Evolutionary conservation across 768 basidiomycete species (phyloP).

Genomic region (Macrolepiota fuliginosa): DNA sequence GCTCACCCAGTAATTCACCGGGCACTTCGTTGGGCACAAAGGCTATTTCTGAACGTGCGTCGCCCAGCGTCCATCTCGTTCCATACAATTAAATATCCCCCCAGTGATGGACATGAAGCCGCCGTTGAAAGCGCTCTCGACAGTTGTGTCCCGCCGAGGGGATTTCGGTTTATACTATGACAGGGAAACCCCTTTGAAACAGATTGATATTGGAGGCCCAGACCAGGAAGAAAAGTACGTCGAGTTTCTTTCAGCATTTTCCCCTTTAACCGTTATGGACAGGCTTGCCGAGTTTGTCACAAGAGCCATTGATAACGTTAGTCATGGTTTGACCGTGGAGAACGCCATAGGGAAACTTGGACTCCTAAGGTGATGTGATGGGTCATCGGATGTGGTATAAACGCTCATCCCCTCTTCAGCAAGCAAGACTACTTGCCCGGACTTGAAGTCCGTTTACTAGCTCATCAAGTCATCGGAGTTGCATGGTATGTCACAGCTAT

Average conservation of each 20-base stretch:
- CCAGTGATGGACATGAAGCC: not conserved
- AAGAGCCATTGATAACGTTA: constrained; percentile 53
- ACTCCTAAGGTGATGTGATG: constrained; percentile 39
- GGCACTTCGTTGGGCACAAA: not conserved
- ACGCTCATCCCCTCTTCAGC: constrained; percentile 25
- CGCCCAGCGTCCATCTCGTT: not conserved
- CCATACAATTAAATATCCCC: not conserved
- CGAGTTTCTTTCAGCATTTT: not conserved
- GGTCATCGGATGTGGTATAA: not conserved
- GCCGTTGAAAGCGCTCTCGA: not conserved
- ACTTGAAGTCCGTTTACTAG: constrained; percentile 64
- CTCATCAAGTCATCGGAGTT: constrained; percentile 78
- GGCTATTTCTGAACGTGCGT: not conserved
- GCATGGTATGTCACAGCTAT: constrained; percentile 46
- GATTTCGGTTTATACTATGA: constrained; percentile 52
- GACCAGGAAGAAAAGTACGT: constrained; percentile 53
- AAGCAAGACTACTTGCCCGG: constrained; percentile 61
- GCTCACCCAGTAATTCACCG: not conserved
- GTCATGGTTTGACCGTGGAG: constrained; percentile 49
- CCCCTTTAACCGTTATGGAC: constrained; percentile 2
- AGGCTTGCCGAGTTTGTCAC: constrained; percentile 67
- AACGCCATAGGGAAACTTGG: constrained; percentile 52
- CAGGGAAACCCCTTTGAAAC: constrained; percentile 40
- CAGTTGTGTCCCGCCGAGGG: constrained; percentile 9
- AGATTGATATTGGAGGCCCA: constrained; percentile 55